Evolutionary conservation across 345 rosid genomes (phyloP).

Genomic region (Clarkia xantiana): DNA sequence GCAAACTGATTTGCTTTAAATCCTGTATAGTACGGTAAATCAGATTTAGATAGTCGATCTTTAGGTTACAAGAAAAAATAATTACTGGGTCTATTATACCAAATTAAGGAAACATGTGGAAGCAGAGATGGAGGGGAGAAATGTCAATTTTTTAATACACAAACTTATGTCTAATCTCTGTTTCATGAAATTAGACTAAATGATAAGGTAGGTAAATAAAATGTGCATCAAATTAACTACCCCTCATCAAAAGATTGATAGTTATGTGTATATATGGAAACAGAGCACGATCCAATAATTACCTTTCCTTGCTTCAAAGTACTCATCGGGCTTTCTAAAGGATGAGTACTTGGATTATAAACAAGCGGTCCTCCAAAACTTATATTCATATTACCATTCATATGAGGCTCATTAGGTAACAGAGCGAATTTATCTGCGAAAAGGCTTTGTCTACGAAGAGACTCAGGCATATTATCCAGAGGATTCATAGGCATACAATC

Average conservation of each 20-base stretch:
- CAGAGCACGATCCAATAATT: too few species aligned
- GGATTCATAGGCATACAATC: constrained; percentile 95
- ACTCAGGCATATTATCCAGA: constrained; percentile 79
- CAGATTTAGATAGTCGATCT: constrained; percentile 1
- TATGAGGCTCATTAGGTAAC: constrained; percentile 33
- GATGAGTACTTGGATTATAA: constrained; percentile 30
- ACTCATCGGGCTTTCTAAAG: constrained; percentile 25
- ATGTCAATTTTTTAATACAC: too few species aligned
- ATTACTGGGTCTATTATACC: too few species aligned
- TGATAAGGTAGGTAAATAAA: too few species aligned
- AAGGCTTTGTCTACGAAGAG: constrained; percentile 42
- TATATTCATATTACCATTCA: constrained; percentile 30
- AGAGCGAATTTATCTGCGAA: constrained; percentile 23
- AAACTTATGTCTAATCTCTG: too few species aligned
- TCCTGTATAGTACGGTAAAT: constrained; percentile 12
- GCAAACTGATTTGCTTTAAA: constrained; percentile 16
- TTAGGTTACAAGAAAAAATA: too few species aligned
- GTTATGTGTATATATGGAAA: too few species aligned
- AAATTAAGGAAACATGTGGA: too few species aligned
- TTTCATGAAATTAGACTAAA: too few species aligned
- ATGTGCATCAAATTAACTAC: too few species aligned
- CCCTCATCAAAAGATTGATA: too few species aligned
- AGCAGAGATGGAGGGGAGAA: too few species aligned
- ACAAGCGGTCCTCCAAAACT: constrained; percentile 30
- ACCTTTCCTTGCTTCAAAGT: constrained; percentile 32